phyloP scores from a whole-genome alignment of 257 asterid genomes.

The Echites panduratus region DNA sequence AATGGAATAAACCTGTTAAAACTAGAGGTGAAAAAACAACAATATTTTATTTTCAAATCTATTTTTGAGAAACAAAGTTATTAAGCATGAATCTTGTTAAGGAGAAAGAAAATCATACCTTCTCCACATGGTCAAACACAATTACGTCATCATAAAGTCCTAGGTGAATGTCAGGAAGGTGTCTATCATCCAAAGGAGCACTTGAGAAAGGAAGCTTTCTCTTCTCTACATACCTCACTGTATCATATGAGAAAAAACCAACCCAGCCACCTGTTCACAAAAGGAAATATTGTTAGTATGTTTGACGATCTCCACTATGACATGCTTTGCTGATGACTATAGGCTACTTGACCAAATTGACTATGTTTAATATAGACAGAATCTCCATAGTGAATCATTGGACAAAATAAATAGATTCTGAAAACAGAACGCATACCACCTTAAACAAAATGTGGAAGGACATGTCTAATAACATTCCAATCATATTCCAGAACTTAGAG shows the following conservation, averaged over 20 bases:
- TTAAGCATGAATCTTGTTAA: slow-evolving; percentile 4
- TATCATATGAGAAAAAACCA: slow-evolving; percentile 92
- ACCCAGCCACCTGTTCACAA: slow-evolving; percentile 95
- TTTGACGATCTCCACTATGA: background rate
- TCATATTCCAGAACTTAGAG: background rate
- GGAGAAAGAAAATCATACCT: slow-evolving; percentile 43
- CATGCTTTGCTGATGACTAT: background rate
- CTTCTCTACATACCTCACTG: slow-evolving; percentile 90
- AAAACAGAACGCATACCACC: background rate
- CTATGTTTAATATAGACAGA: background rate
- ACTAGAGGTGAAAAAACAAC: background rate
- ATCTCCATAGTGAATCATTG: background rate
- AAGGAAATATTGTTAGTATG: slow-evolving; percentile 17
- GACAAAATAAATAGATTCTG: background rate
- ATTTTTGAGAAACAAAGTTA: background rate
- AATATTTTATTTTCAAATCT: background rate
- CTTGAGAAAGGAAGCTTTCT: slow-evolving; percentile 78
- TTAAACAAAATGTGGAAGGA: background rate
- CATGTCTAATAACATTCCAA: background rate
- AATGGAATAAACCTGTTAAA: background rate
- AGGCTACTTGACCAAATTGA: background rate
- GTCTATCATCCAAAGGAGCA: slow-evolving; percentile 86
- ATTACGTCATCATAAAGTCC: slow-evolving; percentile 93
- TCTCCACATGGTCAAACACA: slow-evolving; percentile 97
- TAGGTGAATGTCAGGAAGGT: slow-evolving; percentile 90